Percentiles rank a stretch among this genome's conserved stretches.
phyloP scores from a whole-genome alignment of 441 rosid genomes.

The Metrosideros polymorpha region DNA sequence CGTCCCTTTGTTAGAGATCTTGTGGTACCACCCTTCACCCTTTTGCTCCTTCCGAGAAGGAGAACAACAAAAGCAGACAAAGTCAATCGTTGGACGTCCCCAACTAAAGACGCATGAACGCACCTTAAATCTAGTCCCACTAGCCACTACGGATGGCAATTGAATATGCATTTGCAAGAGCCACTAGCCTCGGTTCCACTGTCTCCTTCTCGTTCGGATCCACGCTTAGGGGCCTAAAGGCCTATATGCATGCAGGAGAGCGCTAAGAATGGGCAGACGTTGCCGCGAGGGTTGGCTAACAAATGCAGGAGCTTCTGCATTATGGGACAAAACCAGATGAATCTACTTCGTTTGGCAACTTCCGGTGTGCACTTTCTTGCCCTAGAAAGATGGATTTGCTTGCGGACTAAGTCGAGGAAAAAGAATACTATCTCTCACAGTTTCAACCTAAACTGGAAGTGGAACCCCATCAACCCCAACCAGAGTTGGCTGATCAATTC shows the following conservation, averaged over 20 bases:
- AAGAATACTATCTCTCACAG: neutral
- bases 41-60: neutral
- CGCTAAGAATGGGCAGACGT: neutral
- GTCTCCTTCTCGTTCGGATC: neutral
- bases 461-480: neutral
- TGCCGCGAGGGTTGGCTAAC: neutral
- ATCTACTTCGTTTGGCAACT: neutral
- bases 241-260: neutral
- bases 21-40: neutral
- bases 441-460: neutral
- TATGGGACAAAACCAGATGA: neutral
- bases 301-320: neutral
- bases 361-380: neutral
- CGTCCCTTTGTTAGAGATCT: neutral
- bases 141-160: neutral
- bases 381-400: neutral
- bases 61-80: neutral
- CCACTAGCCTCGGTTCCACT: neutral
- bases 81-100: neutral
- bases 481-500: neutral
- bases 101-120: neutral
- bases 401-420: neutral
- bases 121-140: neutral
- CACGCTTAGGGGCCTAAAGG: neutral
- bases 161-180: neutral